Evolutionary conservation across 164 flowering plant genomes (phyloP).

Genomic region (Sextonia rubra): DNA sequence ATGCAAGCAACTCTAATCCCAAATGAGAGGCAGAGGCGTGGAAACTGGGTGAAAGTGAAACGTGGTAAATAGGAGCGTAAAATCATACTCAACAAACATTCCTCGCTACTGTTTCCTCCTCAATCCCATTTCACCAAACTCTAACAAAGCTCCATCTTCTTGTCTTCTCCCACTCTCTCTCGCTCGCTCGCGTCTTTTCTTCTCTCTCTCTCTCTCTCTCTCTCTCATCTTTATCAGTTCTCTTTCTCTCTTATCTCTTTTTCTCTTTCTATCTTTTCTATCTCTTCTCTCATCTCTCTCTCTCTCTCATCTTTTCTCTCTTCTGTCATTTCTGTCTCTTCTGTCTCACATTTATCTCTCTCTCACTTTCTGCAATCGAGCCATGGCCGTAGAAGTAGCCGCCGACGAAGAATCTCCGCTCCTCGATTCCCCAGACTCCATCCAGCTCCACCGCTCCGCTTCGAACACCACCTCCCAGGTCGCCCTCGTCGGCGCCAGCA

Average conservation of each 20-base stretch:
- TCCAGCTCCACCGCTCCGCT: slow-evolving; percentile 21
- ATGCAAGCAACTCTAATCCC: no score
- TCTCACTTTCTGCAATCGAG: neutral
- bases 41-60: no score
- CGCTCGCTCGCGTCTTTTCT: neutral
- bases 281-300: neutral
- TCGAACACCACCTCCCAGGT: slow-evolving; percentile 65
- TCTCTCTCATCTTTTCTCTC: neutral
- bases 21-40: no score
- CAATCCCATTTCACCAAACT: no score
- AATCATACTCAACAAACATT: no score
- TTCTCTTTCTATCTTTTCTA: neutral
- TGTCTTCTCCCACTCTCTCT: neutral
- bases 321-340: neutral
- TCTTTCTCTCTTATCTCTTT: neutral
- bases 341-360: neutral
- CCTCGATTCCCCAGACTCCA: neutral
- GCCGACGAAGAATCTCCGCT: slow-evolving; percentile 1
- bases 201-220: neutral
- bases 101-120: no score
- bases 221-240: neutral
- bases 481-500: slow-evolving; percentile 69
- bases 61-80: no score
- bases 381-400: neutral
- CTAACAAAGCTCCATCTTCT: no score